Evolutionary conservation across 495 filamentous ascomycete species (phyloP).

Genomic region (Penicillium macrosclerotiorum): DNA sequence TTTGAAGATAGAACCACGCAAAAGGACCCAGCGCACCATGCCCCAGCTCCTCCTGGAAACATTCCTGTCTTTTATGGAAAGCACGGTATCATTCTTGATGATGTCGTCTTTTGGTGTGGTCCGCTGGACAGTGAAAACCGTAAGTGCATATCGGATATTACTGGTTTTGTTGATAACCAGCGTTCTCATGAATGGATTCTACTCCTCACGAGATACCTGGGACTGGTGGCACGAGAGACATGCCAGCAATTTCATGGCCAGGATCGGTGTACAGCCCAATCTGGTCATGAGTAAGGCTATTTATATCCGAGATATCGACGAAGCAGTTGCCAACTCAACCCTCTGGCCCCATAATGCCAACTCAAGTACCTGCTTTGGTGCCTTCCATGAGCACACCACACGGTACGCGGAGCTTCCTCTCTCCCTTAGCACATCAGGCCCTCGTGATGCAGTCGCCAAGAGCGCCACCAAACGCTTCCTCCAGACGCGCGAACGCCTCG

Average conservation of each 20-base stretch:
- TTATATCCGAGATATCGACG: constrained; percentile 78
- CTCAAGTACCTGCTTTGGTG: constrained; percentile 42
- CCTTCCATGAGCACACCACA: constrained; percentile 42
- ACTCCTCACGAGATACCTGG: constrained; percentile 63
- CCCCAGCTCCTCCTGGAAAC: constrained; percentile 68
- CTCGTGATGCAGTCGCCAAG: constrained; percentile 47
- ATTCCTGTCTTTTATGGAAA: constrained; percentile 64
- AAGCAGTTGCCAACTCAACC: constrained; percentile 52
- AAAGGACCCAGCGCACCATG: constrained; percentile 67
- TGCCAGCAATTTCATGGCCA: constrained; percentile 73
- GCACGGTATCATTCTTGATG: constrained; percentile 67
- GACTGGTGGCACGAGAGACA: constrained; percentile 85
- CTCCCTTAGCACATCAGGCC: constrained; percentile 31
- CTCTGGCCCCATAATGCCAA: constrained; percentile 34
- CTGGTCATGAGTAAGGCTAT: constrained; percentile 79
- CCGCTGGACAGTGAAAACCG: constrained; percentile 62
- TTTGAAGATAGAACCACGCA: constrained; percentile 38
- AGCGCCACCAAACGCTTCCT: constrained; percentile 65
- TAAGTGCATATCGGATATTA: constrained; percentile 73
- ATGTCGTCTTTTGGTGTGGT: constrained; percentile 66
- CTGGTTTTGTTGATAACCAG: constrained; percentile 65
- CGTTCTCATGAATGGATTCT: constrained; percentile 64
- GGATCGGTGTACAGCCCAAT: constrained; percentile 76
- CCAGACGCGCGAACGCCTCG: constrained; percentile 76
- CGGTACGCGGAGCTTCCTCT: constrained; percentile 29